Conservation (phyloP, 2,329 filamentous ascomycete species). For the Fusarium proliferatum region DNA sequence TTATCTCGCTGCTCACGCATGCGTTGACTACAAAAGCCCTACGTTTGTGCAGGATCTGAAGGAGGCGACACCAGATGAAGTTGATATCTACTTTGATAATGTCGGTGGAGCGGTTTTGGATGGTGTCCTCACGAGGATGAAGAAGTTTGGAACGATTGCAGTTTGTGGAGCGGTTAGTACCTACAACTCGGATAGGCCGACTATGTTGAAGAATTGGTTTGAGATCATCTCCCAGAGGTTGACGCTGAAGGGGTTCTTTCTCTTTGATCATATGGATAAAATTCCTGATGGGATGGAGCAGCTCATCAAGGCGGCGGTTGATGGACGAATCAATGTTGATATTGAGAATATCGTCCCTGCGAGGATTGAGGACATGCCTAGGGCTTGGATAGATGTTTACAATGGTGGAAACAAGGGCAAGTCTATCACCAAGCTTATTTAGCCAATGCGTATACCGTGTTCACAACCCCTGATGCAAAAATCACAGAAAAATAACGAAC, state of each 20-base stretch:
- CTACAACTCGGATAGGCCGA: constrained; percentile 2
- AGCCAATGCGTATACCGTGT: not conserved
- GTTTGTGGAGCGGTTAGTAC: not conserved
- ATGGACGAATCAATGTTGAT: constrained; percentile 8
- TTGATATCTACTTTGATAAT: constrained; percentile 16
- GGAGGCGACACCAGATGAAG: not conserved
- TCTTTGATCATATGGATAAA: constrained; percentile 10
- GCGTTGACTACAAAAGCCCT: constrained; percentile 28
- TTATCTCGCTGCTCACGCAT: constrained; percentile 20
- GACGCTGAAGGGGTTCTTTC: not conserved
- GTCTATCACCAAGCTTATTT: constrained; percentile 15
- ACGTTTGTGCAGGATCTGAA: constrained; percentile 4
- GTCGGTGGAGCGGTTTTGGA: constrained; percentile 9
- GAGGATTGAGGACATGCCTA: constrained; percentile 22
- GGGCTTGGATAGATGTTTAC: constrained; percentile 19
- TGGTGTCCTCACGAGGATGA: constrained; percentile 7
- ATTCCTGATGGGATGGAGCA: not conserved
- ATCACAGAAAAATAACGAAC: no score
- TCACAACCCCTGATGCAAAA: no score
- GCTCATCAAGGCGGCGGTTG: not conserved
- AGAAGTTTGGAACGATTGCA: not conserved
- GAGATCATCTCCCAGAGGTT: constrained; percentile 6
- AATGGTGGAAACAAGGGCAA: constrained; percentile 19
- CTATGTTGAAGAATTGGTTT: constrained; percentile 1
- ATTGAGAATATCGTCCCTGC: constrained; percentile 8